These are phyloP conservation scores for Ruellia speciosa DNA, from an alignment of 305 asterid species.

Conservation along the genomic window DNA sequence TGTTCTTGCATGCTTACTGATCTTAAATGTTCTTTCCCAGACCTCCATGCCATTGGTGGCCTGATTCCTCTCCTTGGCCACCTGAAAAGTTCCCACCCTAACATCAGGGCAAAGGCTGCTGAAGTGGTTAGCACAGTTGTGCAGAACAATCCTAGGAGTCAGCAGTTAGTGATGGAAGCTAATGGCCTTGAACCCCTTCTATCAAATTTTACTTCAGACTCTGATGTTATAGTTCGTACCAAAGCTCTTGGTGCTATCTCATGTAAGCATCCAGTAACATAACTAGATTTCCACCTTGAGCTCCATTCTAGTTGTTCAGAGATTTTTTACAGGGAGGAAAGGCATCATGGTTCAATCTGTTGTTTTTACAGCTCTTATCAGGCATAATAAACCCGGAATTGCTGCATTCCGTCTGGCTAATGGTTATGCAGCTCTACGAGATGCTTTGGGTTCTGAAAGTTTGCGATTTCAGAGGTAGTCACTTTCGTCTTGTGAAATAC, in stretches of 20 bases:
- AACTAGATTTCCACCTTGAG: neutral
- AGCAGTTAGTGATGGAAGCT: conserved; percentile 79
- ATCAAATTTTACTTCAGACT: conserved; percentile 60
- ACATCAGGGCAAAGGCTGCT: conserved; percentile 85
- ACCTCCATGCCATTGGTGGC: conserved; percentile 86
- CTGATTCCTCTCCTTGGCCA: conserved; percentile 64
- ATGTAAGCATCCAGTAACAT: conserved; percentile 35
- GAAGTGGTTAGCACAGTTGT: conserved; percentile 84
- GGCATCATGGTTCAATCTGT: conserved; percentile 1
- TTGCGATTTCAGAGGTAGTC: conserved; percentile 64
- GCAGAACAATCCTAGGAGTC: conserved; percentile 87
- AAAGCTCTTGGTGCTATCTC: conserved; percentile 89
- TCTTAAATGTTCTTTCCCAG: conserved; percentile 25
- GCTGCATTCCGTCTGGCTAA: conserved; percentile 75
- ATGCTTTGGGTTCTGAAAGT: conserved; percentile 60
- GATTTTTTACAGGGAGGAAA: too few relatives aligned
- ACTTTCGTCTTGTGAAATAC: neutral
- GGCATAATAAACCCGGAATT: conserved; percentile 68
- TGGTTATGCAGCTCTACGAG: conserved; percentile 68
- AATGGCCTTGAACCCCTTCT: conserved; percentile 73
- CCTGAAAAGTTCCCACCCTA: conserved; percentile 60
- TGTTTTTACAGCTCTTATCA: conserved; percentile 55
- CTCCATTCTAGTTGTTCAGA: neutral
- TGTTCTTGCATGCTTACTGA: neutral
- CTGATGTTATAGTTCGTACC: conserved; percentile 65